Conservation (phyloP, 208 protist species). For the Wallacemonas sp. region DNA sequence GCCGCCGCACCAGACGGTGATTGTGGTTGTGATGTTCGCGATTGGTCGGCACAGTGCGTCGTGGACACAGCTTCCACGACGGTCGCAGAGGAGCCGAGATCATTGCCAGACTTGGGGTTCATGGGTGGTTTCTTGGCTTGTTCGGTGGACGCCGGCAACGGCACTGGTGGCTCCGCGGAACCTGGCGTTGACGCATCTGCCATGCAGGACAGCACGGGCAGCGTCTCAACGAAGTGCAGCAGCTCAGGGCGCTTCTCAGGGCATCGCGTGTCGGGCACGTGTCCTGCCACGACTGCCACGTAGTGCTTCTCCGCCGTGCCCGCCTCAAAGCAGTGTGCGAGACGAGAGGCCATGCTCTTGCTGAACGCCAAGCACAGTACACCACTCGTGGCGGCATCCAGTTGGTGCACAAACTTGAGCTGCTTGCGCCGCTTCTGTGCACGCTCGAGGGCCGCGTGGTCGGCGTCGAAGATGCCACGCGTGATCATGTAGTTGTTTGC, state of each 20-base stretch:
- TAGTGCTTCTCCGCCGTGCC: constrained; percentile 82
- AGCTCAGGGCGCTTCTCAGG: too few relatives aligned
- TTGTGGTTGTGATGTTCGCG: neutral
- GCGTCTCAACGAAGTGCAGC: neutral
- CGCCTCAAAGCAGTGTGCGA: constrained; percentile 88
- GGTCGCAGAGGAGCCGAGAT: neutral
- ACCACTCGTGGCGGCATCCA: constrained; percentile 91
- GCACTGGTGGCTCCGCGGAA: too few relatives aligned
- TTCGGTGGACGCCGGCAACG: too few relatives aligned
- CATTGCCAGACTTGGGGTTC: neutral
- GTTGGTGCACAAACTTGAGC: constrained; percentile 91
- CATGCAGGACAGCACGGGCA: neutral
- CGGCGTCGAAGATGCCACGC: constrained; percentile 27
- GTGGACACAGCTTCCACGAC: neutral
- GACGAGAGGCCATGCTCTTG: constrained; percentile 67
- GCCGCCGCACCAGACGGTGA: neutral
- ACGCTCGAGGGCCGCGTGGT: constrained; percentile 27
- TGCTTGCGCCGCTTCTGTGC: constrained; percentile 41
- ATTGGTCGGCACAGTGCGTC: too few relatives aligned
- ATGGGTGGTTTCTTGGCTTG: neutral
- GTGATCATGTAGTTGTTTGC: constrained; percentile 39
- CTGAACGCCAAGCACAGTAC: constrained; percentile 89
- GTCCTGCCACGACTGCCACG: constrained; percentile 74
- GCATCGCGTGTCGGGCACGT: constrained; percentile 28
- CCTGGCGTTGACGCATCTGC: neutral